Percentiles rank a stretch among this genome's conserved stretches.
Conservation (phyloP, 2,329 filamentous ascomycete species). For the Sclerotinia glacialis region DNA sequence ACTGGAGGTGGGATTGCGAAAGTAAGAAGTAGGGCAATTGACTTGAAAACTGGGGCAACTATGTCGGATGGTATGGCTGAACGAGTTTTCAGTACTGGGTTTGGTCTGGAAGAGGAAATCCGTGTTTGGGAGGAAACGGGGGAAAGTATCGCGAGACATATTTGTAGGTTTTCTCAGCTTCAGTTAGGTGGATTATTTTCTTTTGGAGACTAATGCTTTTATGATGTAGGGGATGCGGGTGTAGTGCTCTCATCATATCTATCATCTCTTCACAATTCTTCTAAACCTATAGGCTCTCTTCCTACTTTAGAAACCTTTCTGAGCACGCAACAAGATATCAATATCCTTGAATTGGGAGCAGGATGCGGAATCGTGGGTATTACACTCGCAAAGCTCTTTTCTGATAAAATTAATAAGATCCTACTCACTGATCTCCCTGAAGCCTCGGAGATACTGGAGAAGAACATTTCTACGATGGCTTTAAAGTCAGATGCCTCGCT, state of each 20-base stretch:
- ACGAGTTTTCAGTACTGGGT: conserved; percentile 27
- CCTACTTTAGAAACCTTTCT: conserved; percentile 25
- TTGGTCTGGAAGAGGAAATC: conserved; percentile 19
- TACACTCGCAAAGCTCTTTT: conserved; percentile 46
- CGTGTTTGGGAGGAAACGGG: conserved; percentile 67
- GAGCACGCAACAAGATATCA: conserved; percentile 39
- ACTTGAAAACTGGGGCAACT: conserved; percentile 7
- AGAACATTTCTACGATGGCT: conserved; percentile 44
- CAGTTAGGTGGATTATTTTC: conserved; percentile 24
- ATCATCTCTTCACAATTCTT: conserved; percentile 22
- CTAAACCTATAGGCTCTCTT: not conserved
- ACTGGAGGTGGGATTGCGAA: conserved; percentile 27
- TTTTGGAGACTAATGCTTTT: conserved; percentile 25
- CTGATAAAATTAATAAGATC: conserved; percentile 42
- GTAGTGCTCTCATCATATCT: conserved; percentile 41
- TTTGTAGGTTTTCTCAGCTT: conserved; percentile 49
- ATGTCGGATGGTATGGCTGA: conserved; percentile 28
- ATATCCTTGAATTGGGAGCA: conserved; percentile 62
- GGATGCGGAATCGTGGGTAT: conserved; percentile 69
- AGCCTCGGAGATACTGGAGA: conserved; percentile 57
- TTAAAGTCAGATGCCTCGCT: not conserved
- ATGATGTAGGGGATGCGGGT: conserved; percentile 40
- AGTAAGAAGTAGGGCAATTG: conserved; percentile 32
- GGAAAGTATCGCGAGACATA: conserved; percentile 68
- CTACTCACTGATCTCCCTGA: conserved; percentile 65